These are phyloP conservation scores for Tetracentron sinense DNA, from an alignment of 164 flowering plant species.

Conservation along the genomic window DNA sequence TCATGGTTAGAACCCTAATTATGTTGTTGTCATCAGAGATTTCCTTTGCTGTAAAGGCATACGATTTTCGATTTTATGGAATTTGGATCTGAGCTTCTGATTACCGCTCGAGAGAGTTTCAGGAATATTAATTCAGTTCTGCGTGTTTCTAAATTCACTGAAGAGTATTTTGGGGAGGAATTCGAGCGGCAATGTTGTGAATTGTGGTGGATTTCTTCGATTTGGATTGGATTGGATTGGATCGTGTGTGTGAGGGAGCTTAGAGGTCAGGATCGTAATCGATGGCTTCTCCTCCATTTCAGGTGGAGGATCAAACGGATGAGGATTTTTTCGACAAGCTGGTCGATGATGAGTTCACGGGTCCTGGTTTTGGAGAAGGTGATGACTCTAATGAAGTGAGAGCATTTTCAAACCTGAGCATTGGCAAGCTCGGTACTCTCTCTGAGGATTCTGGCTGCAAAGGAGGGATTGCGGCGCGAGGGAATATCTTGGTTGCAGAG, in stretches of 20 bases:
- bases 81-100: background rate
- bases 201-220: background rate
- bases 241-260: background rate
- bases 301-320: constrained; percentile 74
- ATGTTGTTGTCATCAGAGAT: constrained; percentile 3
- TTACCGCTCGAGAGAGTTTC: background rate
- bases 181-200: constrained; percentile 21
- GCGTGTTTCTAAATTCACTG: background rate
- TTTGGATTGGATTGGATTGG: background rate
- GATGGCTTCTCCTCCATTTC: constrained; percentile 68
- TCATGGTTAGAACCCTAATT: constrained; percentile 5
- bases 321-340: constrained; percentile 80
- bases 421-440: constrained; percentile 16
- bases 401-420: constrained; percentile 25
- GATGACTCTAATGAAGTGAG: constrained; percentile 28
- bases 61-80: background rate
- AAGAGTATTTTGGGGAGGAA: background rate
- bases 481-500: constrained; percentile 12
- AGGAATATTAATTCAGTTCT: background rate
- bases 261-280: constrained; percentile 10
- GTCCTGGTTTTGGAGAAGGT: constrained; percentile 13
- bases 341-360: constrained; percentile 47
- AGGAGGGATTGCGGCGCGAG: constrained; percentile 2
- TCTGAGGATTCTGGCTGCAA: constrained; percentile 12
- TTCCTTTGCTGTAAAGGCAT: background rate